Evolutionary conservation across 2,329 filamentous ascomycete species (phyloP).

Genomic region (Fusarium sterilihyphosum): DNA sequence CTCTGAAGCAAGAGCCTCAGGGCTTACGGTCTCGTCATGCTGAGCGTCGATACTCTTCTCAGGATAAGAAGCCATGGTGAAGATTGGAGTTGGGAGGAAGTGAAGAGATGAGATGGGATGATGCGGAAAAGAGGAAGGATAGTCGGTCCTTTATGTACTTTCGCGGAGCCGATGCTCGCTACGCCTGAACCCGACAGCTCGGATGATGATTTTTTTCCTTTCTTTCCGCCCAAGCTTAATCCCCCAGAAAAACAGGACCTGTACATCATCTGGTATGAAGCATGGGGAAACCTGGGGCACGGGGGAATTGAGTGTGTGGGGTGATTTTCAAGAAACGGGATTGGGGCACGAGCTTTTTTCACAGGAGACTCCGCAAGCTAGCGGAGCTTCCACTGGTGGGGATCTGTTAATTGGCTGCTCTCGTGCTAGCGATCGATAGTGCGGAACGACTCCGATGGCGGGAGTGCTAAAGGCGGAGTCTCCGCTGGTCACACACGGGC

Average conservation of each 20-base stretch:
- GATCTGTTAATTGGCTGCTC: background rate
- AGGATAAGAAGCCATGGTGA: constrained; percentile 38
- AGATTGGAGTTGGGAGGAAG: background rate
- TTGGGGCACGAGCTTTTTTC: constrained; percentile 3
- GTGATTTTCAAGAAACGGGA: constrained; percentile 8
- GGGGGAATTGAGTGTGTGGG: constrained; percentile 18
- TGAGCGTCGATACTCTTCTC: constrained; percentile 38
- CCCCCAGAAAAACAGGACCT: constrained; percentile 9
- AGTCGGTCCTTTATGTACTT: constrained; percentile 21
- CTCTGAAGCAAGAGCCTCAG: constrained; percentile 46
- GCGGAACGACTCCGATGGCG: constrained; percentile 17
- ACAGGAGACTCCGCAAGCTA: constrained; percentile 17
- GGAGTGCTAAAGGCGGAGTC: background rate
- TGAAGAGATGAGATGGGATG: background rate
- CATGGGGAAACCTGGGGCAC: constrained; percentile 32
- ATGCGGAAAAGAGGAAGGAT: background rate
- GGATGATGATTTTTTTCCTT: background rate
- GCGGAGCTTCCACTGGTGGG: background rate
- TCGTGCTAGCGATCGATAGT: background rate
- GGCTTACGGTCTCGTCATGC: constrained; percentile 40
- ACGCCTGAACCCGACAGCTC: background rate
- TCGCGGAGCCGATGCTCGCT: background rate
- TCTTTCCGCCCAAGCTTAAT: background rate
- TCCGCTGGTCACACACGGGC: constrained; percentile 9
- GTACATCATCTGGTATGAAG: background rate